Evolutionary conservation across 495 filamentous ascomycete genomes (phyloP).

Genomic region (Daldinia caldariorum): DNA sequence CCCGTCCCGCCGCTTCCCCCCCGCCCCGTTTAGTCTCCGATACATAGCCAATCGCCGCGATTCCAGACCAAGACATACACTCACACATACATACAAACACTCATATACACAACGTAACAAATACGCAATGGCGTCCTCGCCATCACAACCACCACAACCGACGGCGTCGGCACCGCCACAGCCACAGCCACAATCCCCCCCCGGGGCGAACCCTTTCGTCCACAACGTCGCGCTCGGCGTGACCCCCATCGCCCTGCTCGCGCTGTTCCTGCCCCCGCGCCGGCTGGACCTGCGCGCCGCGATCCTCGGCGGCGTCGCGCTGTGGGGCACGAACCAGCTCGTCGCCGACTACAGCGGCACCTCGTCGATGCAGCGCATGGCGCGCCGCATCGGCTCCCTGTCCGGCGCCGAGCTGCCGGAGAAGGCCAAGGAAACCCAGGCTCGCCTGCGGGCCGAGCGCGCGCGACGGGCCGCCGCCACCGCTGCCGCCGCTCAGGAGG

Average conservation of each 20-base stretch:
- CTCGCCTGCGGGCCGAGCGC: slow-evolving; percentile 55
- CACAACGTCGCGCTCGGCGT: slow-evolving; percentile 70
- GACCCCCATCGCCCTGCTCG: slow-evolving; percentile 73
- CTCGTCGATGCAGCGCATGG: slow-evolving; percentile 57
- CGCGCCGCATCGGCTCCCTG: slow-evolving; percentile 44
- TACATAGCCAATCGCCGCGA: neutral
- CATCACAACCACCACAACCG: slow-evolving; percentile 10
- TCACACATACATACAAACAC: neutral
- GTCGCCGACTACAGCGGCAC: slow-evolving; percentile 68
- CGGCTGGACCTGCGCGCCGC: slow-evolving; percentile 77
- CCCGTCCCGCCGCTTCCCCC: neutral
- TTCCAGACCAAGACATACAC: slow-evolving; percentile 22
- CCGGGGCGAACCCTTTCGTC: slow-evolving; percentile 60
- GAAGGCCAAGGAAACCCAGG: slow-evolving; percentile 65
- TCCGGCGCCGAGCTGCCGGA: slow-evolving; percentile 57
- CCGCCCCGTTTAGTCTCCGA: neutral
- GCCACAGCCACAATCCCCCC: no score
- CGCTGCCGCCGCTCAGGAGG: slow-evolving; percentile 47
- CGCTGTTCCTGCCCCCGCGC: slow-evolving; percentile 80
- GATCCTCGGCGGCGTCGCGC: slow-evolving; percentile 67
- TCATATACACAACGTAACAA: neutral
- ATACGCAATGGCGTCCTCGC: slow-evolving; percentile 14
- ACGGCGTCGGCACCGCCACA: slow-evolving; percentile 1
- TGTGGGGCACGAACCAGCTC: slow-evolving; percentile 73
- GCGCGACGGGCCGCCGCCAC: slow-evolving; percentile 57